A percentile compares a stretch with the other conserved stretches of the same genome.
These are phyloP conservation scores for Oryza brachyantha DNA, from an alignment of 176 grass and related monocot genomes.

Conservation along the genomic window DNA sequence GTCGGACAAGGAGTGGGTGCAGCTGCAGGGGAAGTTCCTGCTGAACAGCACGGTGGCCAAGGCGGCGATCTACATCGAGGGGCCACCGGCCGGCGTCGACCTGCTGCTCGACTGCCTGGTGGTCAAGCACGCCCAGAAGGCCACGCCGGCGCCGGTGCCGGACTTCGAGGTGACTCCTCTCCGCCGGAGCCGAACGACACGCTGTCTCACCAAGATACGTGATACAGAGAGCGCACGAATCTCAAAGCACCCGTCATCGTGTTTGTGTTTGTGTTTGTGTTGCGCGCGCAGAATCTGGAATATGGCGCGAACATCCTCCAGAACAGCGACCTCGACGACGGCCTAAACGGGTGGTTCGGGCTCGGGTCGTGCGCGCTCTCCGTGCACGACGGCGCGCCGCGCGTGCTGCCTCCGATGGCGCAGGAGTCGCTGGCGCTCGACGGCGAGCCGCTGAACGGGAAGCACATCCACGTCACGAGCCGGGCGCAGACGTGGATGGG, in stretches of 20 bases:
- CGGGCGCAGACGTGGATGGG: slow-evolving; percentile 93
- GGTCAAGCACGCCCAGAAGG: slow-evolving; percentile 74
- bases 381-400: slow-evolving; percentile 56
- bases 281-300: slow-evolving; percentile 44
- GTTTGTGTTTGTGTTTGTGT: background rate
- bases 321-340: slow-evolving; percentile 69
- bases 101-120: slow-evolving; percentile 68
- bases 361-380: slow-evolving; percentile 57
- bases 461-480: slow-evolving; percentile 64
- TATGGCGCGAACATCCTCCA: slow-evolving; percentile 80
- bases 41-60: slow-evolving; percentile 61
- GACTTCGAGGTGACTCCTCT: slow-evolving; percentile 53
- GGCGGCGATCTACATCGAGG: slow-evolving; percentile 74
- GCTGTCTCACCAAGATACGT: too few relatives aligned
- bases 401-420: slow-evolving; percentile 64
- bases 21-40: slow-evolving; percentile 77
- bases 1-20: slow-evolving; percentile 80
- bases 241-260: background rate
- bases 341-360: slow-evolving; percentile 57
- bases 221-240: background rate
- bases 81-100: slow-evolving; percentile 60
- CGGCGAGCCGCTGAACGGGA: slow-evolving; percentile 63
- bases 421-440: slow-evolving; percentile 48
- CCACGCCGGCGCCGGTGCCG: slow-evolving; percentile 47
- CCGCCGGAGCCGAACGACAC: too few relatives aligned